Conservation (phyloP, 2,329 filamentous ascomycete species). For the Pestalotiopsis sp. region DNA sequence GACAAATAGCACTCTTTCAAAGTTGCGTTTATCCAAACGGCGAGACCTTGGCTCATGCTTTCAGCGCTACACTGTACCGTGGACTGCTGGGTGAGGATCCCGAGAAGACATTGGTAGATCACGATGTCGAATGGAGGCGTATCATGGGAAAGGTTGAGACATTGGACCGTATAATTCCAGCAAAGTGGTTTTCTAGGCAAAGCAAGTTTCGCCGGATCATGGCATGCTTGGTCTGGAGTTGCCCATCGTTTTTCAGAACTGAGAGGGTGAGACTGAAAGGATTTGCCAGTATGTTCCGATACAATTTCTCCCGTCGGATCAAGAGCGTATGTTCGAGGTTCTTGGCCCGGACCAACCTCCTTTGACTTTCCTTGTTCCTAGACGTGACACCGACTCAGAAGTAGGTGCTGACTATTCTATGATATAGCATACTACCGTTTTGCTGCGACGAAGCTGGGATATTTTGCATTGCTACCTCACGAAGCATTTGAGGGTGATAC, state of each 20-base stretch:
- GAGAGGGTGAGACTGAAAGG: no score
- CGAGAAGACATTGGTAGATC: background rate
- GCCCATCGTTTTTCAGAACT: background rate
- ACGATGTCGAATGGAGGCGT: background rate
- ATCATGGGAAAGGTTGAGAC: background rate
- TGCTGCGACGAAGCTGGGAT: background rate
- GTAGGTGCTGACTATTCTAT: background rate
- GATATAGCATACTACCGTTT: background rate
- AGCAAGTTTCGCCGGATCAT: background rate
- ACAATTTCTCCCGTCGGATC: background rate
- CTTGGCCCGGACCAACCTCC: no score
- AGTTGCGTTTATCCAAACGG: background rate
- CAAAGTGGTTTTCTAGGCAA: background rate
- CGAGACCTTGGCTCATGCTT: background rate
- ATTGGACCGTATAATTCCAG: background rate
- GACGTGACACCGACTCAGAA: background rate
- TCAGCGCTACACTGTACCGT: background rate
- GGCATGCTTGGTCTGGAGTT: background rate
- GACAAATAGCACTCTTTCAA: background rate
- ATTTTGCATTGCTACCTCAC: background rate
- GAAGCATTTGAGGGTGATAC: background rate
- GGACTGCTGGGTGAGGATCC: background rate
- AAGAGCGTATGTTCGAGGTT: no score
- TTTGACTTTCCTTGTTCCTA: background rate
- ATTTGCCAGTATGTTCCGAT: no score